Conservation (phyloP, 805 yeast genomes). For the Clavispora vitiphila region DNA sequence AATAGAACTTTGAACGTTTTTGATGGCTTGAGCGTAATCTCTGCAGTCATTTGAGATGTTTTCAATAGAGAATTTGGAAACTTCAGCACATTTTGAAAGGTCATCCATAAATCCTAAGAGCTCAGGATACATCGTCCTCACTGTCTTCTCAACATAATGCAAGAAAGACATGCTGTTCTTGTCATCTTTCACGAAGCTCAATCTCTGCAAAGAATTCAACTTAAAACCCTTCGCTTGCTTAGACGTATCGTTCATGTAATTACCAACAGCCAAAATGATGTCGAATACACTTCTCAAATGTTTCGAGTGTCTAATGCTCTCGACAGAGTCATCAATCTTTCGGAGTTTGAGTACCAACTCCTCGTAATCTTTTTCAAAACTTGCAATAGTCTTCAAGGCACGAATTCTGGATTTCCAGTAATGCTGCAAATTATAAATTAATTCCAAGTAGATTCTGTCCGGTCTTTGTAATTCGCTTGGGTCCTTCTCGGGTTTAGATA, state of each 20-base stretch:
- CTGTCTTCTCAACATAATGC: conserved; percentile 67
- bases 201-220: conserved; percentile 61
- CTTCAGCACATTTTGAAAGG: conserved; percentile 45
- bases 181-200: conserved; percentile 67
- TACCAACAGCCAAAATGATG: conserved; percentile 69
- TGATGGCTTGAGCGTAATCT: conserved; percentile 48
- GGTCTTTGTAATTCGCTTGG: conserved; percentile 77
- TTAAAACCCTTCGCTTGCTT: conserved; percentile 70
- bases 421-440: conserved; percentile 75
- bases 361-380: conserved; percentile 72
- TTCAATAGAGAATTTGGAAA: conserved; percentile 60
- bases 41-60: conserved; percentile 55
- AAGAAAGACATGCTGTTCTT: conserved; percentile 66
- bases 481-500: conserved; percentile 50
- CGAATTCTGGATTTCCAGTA: conserved; percentile 93
- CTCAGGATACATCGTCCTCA: conserved; percentile 64
- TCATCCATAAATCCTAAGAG: conserved; percentile 59
- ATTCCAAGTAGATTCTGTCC: conserved; percentile 77
- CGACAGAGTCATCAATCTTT: conserved; percentile 55
- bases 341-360: conserved; percentile 66
- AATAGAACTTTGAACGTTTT: conserved; percentile 48
- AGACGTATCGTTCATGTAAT: conserved; percentile 69
- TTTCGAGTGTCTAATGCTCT: conserved; percentile 46
- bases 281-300: conserved; percentile 55
- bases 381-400: conserved; percentile 65